Evolutionary conservation across 495 filamentous ascomycete species (phyloP).

Genomic region (Penicillium canescens): DNA sequence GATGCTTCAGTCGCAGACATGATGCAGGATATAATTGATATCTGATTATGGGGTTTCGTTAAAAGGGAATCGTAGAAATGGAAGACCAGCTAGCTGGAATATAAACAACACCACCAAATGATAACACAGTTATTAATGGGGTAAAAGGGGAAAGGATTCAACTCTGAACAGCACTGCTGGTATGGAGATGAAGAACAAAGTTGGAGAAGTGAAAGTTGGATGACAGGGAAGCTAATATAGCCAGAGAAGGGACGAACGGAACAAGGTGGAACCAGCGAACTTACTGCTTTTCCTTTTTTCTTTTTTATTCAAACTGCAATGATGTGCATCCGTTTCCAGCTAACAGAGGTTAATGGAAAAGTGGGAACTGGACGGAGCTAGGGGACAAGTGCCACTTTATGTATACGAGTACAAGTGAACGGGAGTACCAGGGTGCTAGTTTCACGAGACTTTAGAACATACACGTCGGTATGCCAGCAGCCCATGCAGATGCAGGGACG

Average conservation of each 20-base stretch:
- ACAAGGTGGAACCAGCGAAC: slow-evolving; percentile 10
- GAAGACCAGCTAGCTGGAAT: slow-evolving; percentile 27
- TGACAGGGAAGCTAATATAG: slow-evolving; percentile 24
- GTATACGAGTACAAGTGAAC: no score
- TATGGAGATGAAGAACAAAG: slow-evolving; percentile 26
- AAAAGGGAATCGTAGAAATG: slow-evolving; percentile 8
- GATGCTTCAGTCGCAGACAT: slow-evolving; percentile 33
- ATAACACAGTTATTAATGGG: slow-evolving; percentile 29
- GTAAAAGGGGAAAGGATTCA: slow-evolving; percentile 9
- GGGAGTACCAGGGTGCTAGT: no score
- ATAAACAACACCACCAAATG: slow-evolving; percentile 12
- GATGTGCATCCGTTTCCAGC: slow-evolving; percentile 29
- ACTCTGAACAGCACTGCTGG: slow-evolving; percentile 37
- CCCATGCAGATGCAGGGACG: slow-evolving; percentile 1
- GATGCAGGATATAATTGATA: slow-evolving; percentile 13
- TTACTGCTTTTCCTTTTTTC: slow-evolving; percentile 7
- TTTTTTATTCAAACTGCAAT: slow-evolving; percentile 21
- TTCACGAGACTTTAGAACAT: no score
- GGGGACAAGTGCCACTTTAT: background rate
- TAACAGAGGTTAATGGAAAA: slow-evolving; percentile 14
- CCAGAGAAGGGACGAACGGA: slow-evolving; percentile 7
- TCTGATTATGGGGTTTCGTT: background rate
- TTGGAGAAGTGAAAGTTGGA: slow-evolving; percentile 5
- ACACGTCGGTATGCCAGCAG: no score
- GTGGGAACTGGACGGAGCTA: background rate